phyloP scores from a whole-genome alignment of 768 basidiomycete species.

The Solioccasus polychromus region DNA sequence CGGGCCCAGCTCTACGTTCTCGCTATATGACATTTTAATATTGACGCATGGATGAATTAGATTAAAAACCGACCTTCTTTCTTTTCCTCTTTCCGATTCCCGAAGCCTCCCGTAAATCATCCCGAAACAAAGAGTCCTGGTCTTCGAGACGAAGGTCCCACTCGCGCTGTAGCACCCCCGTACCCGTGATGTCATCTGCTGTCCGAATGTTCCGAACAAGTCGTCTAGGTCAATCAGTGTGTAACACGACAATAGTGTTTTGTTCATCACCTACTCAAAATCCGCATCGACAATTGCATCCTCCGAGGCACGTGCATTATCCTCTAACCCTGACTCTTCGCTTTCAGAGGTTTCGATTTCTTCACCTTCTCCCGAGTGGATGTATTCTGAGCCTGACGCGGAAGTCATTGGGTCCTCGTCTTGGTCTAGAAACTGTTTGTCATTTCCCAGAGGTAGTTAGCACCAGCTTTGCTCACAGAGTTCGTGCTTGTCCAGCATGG shows the following conservation, averaged over 20 bases:
- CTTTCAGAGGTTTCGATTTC: constrained; percentile 13
- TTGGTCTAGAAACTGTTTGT: constrained; percentile 10
- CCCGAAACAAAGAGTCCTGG: constrained; percentile 63
- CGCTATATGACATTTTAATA: constrained; percentile 2
- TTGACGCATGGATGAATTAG: not conserved
- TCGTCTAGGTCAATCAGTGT: constrained; percentile 41
- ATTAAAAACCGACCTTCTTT: constrained; percentile 41
- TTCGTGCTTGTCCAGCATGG: constrained; percentile 15
- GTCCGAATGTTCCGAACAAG: constrained; percentile 65
- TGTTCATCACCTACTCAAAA: constrained; percentile 20
- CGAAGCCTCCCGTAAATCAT: constrained; percentile 71
- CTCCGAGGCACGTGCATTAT: not conserved
- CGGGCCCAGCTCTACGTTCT: constrained; percentile 12
- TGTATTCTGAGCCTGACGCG: constrained; percentile 6
- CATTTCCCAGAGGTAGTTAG: constrained; percentile 61
- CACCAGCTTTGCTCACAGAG: constrained; percentile 23
- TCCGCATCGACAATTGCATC: constrained; percentile 19
- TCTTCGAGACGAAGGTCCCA: constrained; percentile 77
- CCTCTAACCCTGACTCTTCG: constrained; percentile 2
- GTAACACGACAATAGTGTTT: too few species aligned
- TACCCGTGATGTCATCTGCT: constrained; percentile 35
- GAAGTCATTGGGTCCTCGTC: constrained; percentile 5
- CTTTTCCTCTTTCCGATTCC: constrained; percentile 58
- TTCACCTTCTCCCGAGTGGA: constrained; percentile 1
- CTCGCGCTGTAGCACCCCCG: constrained; percentile 49